Conservation (phyloP, 805 yeast genomes). For the Wickerhamiella cacticola region DNA sequence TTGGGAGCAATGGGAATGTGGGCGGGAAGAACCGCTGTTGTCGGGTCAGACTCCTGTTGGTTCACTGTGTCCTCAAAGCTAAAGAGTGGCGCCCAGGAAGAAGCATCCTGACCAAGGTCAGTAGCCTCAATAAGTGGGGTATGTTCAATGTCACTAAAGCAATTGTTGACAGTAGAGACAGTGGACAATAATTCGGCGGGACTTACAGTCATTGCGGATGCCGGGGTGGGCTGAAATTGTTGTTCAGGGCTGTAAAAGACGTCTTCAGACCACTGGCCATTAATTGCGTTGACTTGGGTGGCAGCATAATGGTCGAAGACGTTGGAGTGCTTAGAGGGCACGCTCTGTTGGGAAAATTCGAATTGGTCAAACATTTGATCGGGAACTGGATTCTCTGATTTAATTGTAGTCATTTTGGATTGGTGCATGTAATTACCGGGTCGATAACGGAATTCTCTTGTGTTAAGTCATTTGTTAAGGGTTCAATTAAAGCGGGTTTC, state of each 20-base stretch:
- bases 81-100: conserved; percentile 27
- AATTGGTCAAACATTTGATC: conserved; percentile 11
- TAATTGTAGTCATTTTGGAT: background rate
- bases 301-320: conserved; percentile 29
- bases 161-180: conserved; percentile 17
- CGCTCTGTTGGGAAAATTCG: conserved; percentile 9
- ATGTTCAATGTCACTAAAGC: conserved; percentile 14
- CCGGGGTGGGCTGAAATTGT: conserved; percentile 12
- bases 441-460: conserved; percentile 5
- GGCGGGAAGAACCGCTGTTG: background rate
- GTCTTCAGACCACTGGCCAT: conserved; percentile 9
- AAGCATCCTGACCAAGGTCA: conserved; percentile 22
- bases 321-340: conserved; percentile 23
- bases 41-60: background rate
- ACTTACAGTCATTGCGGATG: conserved; percentile 15
- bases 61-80: conserved; percentile 23
- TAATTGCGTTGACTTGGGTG: conserved; percentile 19
- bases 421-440: background rate
- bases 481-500: conserved; percentile 6
- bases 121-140: conserved; percentile 27
- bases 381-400: background rate
- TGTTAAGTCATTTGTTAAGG: conserved; percentile 2
- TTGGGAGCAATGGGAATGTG: conserved; percentile 6
- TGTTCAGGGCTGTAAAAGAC: conserved; percentile 10
- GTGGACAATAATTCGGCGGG: conserved; percentile 20